Evolutionary conservation across 2,329 filamentous ascomycete genomes (phyloP), one percentile per base, ranked within the genome.

Genomic region (Paecilomyces formosus): DNA sequence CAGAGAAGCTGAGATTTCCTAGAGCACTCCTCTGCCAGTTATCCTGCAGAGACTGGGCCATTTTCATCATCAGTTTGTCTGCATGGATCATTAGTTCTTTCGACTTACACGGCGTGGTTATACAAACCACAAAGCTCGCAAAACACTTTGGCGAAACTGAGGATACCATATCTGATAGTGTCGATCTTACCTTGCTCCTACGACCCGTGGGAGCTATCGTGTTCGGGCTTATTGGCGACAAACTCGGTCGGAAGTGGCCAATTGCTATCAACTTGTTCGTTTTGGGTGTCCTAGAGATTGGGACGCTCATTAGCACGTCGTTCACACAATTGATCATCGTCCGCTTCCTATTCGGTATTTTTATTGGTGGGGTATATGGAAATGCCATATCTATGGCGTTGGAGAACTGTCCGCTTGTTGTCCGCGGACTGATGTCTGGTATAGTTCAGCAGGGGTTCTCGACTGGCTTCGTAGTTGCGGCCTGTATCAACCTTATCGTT

Each of bases 401-500:
- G 8, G 89, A 92, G 69, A 89, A 90, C 66, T 83, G 86, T 60
- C 88, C 88, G 3, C 73, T 78, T 53, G 84, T 89, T 58, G 86
- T 89, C 7, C 82, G 90, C 70, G 90, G 90, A 65, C 78, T 94
- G 39, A 89, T 94, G 83, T 90, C 87, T 13, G 90, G 90, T 57
- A 88, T 94, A 55, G 76, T 93, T 18, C 90, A 94, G 67, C 89
- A 92, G 72, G 90, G 90, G 2, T 92, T 92, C 70, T 88, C 88
- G 0, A 82, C 92, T 62, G 90, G 90, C 31, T 93, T 93, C 68
- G 85, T 94, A 49, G 80, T 91, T 62, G 90, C 90, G 5, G 89
- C 89, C 12, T 21, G 54, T 15, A 53, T 58, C 24, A 55, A 55
- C 24, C 54, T 52, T 22, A n/a, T 52, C 28, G 50, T 52, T 24